Percentiles rank a stretch among this genome's conserved stretches.
These are phyloP conservation scores for Globisporangium okanoganense DNA, from an alignment of 352 stramenopile genomes.

Conservation along the genomic window DNA sequence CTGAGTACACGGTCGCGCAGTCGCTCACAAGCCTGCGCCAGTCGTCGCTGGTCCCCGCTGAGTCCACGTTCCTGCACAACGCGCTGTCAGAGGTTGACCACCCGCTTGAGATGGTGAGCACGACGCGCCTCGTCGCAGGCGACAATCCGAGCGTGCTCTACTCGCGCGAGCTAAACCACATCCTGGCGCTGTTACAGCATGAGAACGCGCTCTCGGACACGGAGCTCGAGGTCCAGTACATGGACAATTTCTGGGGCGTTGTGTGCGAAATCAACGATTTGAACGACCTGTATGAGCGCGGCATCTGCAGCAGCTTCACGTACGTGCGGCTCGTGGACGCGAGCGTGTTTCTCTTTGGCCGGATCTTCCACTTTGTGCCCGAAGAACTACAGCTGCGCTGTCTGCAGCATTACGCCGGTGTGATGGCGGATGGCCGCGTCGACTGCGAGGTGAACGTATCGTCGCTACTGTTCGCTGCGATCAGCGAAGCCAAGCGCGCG, in stretches of 20 bases:
- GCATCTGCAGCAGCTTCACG: slow-evolving; percentile 68
- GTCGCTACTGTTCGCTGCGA: slow-evolving; percentile 64
- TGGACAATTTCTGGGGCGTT: slow-evolving; percentile 67
- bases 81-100: slow-evolving; percentile 53
- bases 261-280: slow-evolving; percentile 28
- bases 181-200: slow-evolving; percentile 58
- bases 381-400: slow-evolving; percentile 83
- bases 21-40: slow-evolving; percentile 69
- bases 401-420: slow-evolving; percentile 70
- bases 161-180: slow-evolving; percentile 73
- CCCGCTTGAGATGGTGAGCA: slow-evolving; percentile 52
- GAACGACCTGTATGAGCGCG: slow-evolving; percentile 27
- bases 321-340: slow-evolving; percentile 77
- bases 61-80: slow-evolving; percentile 64
- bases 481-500: slow-evolving; percentile 44
- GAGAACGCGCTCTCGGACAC: slow-evolving; percentile 79
- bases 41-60: slow-evolving; percentile 45
- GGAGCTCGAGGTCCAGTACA: slow-evolving; percentile 81
- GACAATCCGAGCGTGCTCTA: slow-evolving; percentile 67
- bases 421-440: slow-evolving; percentile 52
- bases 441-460: slow-evolving; percentile 80
- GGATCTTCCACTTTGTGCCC: slow-evolving; percentile 71
- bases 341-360: slow-evolving; percentile 72
- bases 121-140: slow-evolving; percentile 48
- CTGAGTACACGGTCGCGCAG: slow-evolving; percentile 74